Conservation (phyloP, 768 basidiomycete genomes). For the Tricholoma matsutake region DNA sequence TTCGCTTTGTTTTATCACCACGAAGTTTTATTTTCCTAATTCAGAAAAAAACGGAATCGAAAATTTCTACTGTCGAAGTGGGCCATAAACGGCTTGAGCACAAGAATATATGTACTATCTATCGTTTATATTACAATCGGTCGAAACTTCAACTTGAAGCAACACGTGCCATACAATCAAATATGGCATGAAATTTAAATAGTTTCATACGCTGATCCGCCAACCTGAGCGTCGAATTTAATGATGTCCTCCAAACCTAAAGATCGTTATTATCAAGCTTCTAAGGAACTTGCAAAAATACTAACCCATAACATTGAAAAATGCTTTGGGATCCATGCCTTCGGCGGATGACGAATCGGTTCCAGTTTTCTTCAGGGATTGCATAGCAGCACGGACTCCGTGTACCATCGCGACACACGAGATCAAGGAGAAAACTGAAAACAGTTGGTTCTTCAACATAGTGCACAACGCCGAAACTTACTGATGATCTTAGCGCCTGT, state of each 20-base stretch:
- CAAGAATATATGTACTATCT: no score
- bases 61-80: no score
- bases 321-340: conserved; percentile 75
- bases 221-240: conserved; percentile 52
- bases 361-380: conserved; percentile 70
- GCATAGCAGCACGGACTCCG: conserved; percentile 74
- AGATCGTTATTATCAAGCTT: neutral
- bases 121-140: no score
- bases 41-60: no score
- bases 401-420: conserved; percentile 77
- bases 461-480: conserved; percentile 30
- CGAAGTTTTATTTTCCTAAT: no score
- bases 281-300: neutral
- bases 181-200: conserved; percentile 36
- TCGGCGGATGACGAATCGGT: conserved; percentile 59
- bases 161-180: no score
- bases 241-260: conserved; percentile 53
- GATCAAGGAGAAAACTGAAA: conserved; percentile 67
- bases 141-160: no score
- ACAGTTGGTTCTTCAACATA: neutral
- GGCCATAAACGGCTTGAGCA: no score
- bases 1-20: no score
- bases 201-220: conserved; percentile 54
- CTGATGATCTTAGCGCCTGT: conserved; percentile 78
- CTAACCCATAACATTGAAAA: conserved; percentile 76